Percentiles rank a stretch among this genome's conserved stretches.
Evolutionary conservation across 164 flowering plant species (phyloP).

Genomic region (Dillenia suffruticosa): DNA sequence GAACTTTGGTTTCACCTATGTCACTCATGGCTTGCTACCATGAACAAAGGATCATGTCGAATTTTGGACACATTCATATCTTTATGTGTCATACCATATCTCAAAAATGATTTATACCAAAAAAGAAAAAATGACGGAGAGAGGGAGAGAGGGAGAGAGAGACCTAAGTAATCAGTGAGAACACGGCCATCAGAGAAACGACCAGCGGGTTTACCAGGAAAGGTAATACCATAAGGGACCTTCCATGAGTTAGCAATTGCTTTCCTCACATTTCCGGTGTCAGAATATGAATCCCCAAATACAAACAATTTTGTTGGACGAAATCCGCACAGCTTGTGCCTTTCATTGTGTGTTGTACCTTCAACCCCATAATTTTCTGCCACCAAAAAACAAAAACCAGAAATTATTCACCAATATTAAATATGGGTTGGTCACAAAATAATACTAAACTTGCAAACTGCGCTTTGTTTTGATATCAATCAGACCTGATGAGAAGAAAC

Average conservation of each 20-base stretch:
- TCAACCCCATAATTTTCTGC: background rate
- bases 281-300: conserved; percentile 33
- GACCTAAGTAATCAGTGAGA: conserved; percentile 26
- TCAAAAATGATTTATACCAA: too few species aligned
- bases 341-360: background rate
- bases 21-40: too few species aligned
- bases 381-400: background rate
- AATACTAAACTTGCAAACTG: too few species aligned
- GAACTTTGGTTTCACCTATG: too few species aligned
- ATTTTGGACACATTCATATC: too few species aligned
- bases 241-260: conserved; percentile 22
- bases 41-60: too few species aligned
- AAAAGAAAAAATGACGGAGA: too few species aligned
- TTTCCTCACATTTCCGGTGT: conserved; percentile 26
- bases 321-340: background rate
- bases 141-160: too few species aligned
- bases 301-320: conserved; percentile 22
- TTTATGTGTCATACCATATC: too few species aligned
- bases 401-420: background rate
- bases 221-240: conserved; percentile 30
- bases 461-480: too few species aligned
- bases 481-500: too few species aligned
- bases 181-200: conserved; percentile 38
- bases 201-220: conserved; percentile 36
- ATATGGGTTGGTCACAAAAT: too few species aligned